Conservation (phyloP, 1,139 yeast species). For the Ogataea hybrid region DNA sequence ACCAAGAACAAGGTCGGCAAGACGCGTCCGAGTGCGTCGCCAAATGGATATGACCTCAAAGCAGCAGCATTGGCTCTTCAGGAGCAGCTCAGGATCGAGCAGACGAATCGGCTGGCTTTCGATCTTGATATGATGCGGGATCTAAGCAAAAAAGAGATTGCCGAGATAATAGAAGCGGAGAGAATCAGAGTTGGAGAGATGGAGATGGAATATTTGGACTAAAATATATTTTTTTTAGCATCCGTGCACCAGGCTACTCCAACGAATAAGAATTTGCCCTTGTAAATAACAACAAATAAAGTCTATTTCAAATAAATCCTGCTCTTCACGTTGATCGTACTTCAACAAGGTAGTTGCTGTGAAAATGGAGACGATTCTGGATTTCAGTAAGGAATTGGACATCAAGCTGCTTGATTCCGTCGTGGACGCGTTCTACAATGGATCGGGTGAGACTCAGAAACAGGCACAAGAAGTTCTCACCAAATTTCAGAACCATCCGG, state of each 20-base stretch:
- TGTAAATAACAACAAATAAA: conserved; percentile 14
- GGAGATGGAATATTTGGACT: conserved; percentile 4
- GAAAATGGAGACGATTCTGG: conserved; percentile 81
- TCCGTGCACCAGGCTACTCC: conserved; percentile 7
- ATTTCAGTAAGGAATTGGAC: conserved; percentile 83
- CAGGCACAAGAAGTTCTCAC: conserved; percentile 82
- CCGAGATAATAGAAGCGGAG: conserved; percentile 9
- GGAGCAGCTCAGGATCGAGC: conserved; percentile 3
- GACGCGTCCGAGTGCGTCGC: background rate
- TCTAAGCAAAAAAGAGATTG: conserved; percentile 7
- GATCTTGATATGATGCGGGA: conserved; percentile 13
- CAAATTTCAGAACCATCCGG: conserved; percentile 90
- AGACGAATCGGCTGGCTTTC: conserved; percentile 9
- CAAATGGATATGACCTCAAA: conserved; percentile 2
- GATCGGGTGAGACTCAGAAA: conserved; percentile 77
- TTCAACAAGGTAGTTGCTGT: conserved; percentile 6
- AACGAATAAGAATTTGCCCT: conserved; percentile 23
- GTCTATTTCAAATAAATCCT: background rate
- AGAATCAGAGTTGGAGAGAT: conserved; percentile 9
- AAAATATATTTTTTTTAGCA: background rate
- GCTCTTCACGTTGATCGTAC: background rate
- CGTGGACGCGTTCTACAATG: conserved; percentile 83
- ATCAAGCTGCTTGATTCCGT: conserved; percentile 75
- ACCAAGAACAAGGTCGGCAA: background rate
- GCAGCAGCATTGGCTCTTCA: conserved; percentile 14